Evolutionary conservation across 768 basidiomycete genomes (phyloP), one percentile per base, ranked within the genome.

Genomic region (Lentinula detonsa): DNA sequence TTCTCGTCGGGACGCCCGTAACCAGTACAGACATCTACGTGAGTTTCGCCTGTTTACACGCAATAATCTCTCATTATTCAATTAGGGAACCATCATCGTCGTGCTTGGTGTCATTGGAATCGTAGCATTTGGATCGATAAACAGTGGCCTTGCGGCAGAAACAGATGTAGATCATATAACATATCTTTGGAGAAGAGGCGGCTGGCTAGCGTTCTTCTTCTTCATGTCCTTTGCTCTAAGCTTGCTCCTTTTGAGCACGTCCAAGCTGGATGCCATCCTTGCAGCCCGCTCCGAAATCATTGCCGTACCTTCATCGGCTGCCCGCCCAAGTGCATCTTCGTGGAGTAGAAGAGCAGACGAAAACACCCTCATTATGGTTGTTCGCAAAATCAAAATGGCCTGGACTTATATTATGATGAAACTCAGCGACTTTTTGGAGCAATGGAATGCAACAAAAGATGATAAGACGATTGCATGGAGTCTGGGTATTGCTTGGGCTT

Each of bases 141-240:
- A 93, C 69, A 85, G 85, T 59, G 93, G 93, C 5, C 83, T 94
- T 58, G 83, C 84, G 4, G 75, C 79, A 18, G 88, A 90, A 70
- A 89, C 90, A 18, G 78, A 90, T 66, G 89, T 91, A 57, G 71
- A 73, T 37, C 91, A 88, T 64, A 80, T 98, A 56, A 90, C 92
- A 6, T 76, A 81, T 61, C 82, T 98, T 42, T 98, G 95, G 95
- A 80, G 85, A 11, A 84, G 95, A 46, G 75, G 81, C 13, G 88
- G 90, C 66, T 98, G 96, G 95, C 85, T 98, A n/a, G 81, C 80
- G 31, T 98, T 86, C 76, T 95, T 98, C 78, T 83, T 92, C 70
- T 71, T 83, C 74, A 90, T 97, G 85, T 69, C 87, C 4, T 70
- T 86, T 55, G 81, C 87, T 11, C 85, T 95, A 46, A 70, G 85